Conservation (phyloP, 1,284 basidiomycete genomes). For the Pulveroboletus sp. region DNA sequence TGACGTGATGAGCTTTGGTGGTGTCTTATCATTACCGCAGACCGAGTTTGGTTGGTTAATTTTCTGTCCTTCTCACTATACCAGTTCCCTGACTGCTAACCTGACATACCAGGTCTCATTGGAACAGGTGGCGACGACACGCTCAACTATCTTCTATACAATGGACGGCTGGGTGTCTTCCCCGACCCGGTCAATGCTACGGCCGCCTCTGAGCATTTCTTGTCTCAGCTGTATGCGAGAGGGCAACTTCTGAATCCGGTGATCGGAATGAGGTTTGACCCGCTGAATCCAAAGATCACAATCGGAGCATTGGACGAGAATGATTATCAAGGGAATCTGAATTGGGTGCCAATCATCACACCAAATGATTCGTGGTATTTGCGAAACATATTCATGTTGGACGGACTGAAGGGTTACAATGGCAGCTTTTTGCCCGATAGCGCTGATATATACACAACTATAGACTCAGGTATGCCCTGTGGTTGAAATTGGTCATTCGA, state of each 20-base stretch:
- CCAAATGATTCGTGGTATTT: conserved; percentile 17
- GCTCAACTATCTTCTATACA: conserved; percentile 21
- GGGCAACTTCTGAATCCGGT: conserved; percentile 30
- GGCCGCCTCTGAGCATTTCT: conserved; percentile 20
- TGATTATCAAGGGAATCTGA: conserved; percentile 29
- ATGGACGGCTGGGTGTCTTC: conserved; percentile 27
- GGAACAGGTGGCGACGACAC: conserved; percentile 16
- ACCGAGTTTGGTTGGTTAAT: conserved; percentile 15
- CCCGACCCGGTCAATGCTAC: conserved; percentile 24
- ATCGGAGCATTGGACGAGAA: conserved; percentile 29
- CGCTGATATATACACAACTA: conserved; percentile 1
- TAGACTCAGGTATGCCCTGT: conserved; percentile 12
- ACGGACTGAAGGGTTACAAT: conserved; percentile 22
- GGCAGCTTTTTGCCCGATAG: conserved; percentile 16
- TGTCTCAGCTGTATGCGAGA: conserved; percentile 18
- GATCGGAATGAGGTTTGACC: conserved; percentile 27
- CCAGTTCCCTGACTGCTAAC: not conserved
- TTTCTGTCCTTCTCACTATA: not conserved
- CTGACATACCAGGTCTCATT: conserved; percentile 8
- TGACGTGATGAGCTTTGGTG: conserved; percentile 17
- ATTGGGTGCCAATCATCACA: conserved; percentile 26
- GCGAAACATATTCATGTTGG: conserved; percentile 13
- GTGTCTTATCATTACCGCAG: conserved; percentile 12
- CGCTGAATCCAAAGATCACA: conserved; percentile 27
- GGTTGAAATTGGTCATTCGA: no score